Conservation (phyloP, 192 early-diverging fungal species). For the Rhizoclosmatium sp. region DNA sequence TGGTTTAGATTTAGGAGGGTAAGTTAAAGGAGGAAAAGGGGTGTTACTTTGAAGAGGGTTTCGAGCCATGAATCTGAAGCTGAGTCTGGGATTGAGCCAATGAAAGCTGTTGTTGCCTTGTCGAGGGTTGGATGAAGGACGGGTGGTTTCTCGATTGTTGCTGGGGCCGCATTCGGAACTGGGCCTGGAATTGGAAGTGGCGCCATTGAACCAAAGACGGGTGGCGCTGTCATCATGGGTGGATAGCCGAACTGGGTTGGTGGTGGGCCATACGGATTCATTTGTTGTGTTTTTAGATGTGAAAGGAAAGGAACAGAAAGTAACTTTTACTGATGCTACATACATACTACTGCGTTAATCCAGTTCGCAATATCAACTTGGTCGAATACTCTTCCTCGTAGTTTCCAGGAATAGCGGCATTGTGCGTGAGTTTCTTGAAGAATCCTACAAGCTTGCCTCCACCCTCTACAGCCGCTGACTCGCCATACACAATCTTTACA, state of each 20-base stretch:
- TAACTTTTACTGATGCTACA: not conserved
- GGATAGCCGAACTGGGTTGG: not conserved
- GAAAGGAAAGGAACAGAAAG: not conserved
- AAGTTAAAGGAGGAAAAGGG: no score
- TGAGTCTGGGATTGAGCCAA: conserved; percentile 72
- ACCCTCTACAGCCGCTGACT: not conserved
- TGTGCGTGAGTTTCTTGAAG: conserved; percentile 13
- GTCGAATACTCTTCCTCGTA: not conserved
- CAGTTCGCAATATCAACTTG: conserved; percentile 15
- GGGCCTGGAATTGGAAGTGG: not conserved
- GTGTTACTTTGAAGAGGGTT: conserved; percentile 49
- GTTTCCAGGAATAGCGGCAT: not conserved
- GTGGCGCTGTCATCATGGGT: not conserved
- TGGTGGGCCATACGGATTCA: not conserved
- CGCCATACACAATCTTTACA: conserved; percentile 24
- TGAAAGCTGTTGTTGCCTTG: conserved; percentile 70
- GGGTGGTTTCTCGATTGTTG: not conserved
- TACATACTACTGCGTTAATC: not conserved
- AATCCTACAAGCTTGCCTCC: not conserved
- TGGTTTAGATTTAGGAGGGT: not conserved
- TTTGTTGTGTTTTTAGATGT: conserved; percentile 10
- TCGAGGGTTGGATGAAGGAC: conserved; percentile 36
- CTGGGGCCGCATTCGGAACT: not conserved
- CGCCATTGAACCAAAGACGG: not conserved
- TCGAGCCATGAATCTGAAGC: conserved; percentile 70